These are phyloP conservation scores for Bryoerythrophyllum caledonicum DNA, from an alignment of 225 moss, liverwort and hornwort species.

Conservation along the genomic window DNA sequence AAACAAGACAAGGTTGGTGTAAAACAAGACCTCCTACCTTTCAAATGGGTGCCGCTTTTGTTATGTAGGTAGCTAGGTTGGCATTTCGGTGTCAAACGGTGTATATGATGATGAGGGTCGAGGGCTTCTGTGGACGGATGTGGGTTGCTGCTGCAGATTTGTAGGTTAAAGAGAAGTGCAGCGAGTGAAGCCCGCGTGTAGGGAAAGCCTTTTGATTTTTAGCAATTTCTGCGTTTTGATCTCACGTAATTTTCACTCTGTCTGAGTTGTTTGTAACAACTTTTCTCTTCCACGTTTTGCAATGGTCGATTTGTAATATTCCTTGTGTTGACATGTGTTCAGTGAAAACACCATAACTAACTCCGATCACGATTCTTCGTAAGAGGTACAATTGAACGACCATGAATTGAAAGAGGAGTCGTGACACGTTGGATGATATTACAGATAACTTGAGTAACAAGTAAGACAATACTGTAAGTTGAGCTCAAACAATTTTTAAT, in stretches of 20 bases:
- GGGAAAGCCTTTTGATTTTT: constrained; percentile 31
- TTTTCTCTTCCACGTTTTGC: too few species aligned
- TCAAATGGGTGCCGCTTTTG: constrained; percentile 10
- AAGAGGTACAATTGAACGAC: too few species aligned
- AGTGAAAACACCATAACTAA: too few species aligned
- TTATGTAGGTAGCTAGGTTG: constrained; percentile 33
- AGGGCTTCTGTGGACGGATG: constrained; percentile 29
- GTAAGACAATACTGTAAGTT: background rate
- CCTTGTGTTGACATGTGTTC: too few species aligned
- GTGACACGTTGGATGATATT: too few species aligned
- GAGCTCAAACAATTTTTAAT: background rate
- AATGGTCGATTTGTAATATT: too few species aligned
- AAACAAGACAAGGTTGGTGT: constrained; percentile 25
- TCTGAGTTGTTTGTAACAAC: background rate
- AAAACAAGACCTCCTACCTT: constrained; percentile 23
- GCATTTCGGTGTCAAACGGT: constrained; percentile 25
- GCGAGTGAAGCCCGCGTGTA: constrained; percentile 31
- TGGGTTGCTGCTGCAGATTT: constrained; percentile 35
- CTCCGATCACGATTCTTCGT: too few species aligned
- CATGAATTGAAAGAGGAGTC: too few species aligned
- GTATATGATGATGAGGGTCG: constrained; percentile 27
- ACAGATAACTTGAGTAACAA: background rate
- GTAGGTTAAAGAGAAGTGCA: constrained; percentile 40
- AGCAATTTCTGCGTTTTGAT: constrained; percentile 38
- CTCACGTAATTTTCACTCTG: constrained; percentile 10